Base-by-base conservation (phyloP, 2,329 filamentous ascomycete genomes). In the Fusarium nisikadoi region DNA sequence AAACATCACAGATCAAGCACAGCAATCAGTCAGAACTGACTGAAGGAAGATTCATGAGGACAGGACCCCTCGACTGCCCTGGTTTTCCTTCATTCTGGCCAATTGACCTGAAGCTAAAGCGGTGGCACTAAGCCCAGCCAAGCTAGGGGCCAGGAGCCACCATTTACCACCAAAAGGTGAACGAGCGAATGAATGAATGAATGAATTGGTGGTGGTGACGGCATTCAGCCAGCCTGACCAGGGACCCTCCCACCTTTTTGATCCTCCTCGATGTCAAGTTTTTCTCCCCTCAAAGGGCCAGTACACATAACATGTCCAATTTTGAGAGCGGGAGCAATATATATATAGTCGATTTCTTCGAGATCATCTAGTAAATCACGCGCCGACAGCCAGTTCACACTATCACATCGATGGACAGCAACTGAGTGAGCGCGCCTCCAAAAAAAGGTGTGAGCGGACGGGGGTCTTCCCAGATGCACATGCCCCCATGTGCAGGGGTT, bases 81-180 rank as follows among this genome's bases (percentile, higher is more conserved):
- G 63, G 25, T 50, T 62, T 65, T 61, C 49, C 50, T 61, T 56
- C 69, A 70, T 71, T 71, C 63, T 70, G 60, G 55, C 65, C 69
- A 72, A 67, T 73, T 45, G 65, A 70, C 65, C 69, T 73, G 70
- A 35, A 56, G 68, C 71, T 73, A 72, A 72, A 66, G 60, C 60
- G 63, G 67, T 70, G 60, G 56, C 71, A 64, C 71, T 73, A 73
- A 60, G 57, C 71, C 69, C 46, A 61, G 36, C 71, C 69, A 47
- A 61, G 43, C 52, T 70, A 39, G 49, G 4, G n/a, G 23, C 33
- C 17, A 33, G 56, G 70, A 41, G 46, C 65, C 43, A 60, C 50
- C 63, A 70, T 70, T 55, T 47, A 31, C 31, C 65, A 66, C 23
- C 33, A 20, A 45, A 55, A 31, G n/a, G 12, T 33, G 38, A 53